These are phyloP conservation scores for Bigelowiella natans DNA, from an alignment of 78 protist species.

Conservation along the genomic window DNA sequence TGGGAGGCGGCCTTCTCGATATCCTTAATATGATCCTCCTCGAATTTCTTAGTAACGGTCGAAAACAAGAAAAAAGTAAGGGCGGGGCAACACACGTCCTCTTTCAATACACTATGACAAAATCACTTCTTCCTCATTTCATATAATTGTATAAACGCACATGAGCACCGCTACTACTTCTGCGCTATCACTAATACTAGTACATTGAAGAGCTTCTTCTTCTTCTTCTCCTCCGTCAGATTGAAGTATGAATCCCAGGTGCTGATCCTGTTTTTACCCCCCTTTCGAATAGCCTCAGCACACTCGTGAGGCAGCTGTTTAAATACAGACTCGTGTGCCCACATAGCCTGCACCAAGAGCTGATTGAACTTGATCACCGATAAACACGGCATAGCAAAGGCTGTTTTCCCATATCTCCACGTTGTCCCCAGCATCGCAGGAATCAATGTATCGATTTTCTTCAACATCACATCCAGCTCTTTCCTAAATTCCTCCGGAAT, in stretches of 20 bases:
- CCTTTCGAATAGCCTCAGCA: background rate
- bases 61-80: too few species aligned
- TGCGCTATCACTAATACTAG: too few species aligned
- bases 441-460: background rate
- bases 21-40: background rate
- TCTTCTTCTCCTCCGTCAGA: background rate
- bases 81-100: too few species aligned
- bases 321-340: background rate
- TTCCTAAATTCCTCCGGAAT: background rate
- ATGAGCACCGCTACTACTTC: too few species aligned
- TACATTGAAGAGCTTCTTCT: background rate
- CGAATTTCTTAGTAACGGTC: too few species aligned
- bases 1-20: background rate
- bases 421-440: conserved; percentile 4
- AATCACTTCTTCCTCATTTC: too few species aligned
- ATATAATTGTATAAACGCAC: too few species aligned
- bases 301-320: background rate
- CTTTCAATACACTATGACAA: too few species aligned
- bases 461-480: background rate
- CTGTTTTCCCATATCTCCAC: background rate
- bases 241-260: background rate
- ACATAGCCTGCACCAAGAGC: conserved; percentile 16
- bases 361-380: conserved; percentile 8
- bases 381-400: background rate
- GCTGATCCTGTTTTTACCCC: background rate